Evolutionary conservation across 768 basidiomycete genomes (phyloP), one percentile per base, ranked within the genome.

Genomic region (Ephemerocybe angulata): DNA sequence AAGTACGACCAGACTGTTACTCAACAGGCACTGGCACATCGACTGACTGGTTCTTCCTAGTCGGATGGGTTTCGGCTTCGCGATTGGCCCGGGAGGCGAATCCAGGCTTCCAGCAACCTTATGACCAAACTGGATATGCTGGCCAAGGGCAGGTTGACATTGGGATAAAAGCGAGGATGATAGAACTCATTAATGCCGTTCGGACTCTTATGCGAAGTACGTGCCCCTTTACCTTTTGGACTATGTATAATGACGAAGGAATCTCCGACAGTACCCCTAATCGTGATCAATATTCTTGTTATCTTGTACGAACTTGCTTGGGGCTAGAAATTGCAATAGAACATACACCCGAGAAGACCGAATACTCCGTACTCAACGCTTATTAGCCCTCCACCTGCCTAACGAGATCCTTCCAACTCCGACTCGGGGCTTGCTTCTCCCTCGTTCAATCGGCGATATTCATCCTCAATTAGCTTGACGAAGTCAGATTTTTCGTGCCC

Each of bases 131-230:
- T 53, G 81, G 81, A 31, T 85, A 82, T 61, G 79, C 81, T 29
- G 72, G 64, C 33, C 78, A 74, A 53, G 79, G 77, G 55, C n/a
- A n/a, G n/a, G n/a, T n/a, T n/a, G 87, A 93, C 22, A 75, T 83
- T 43, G 80, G 89, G 19, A 72, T 98, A 58, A 98, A 98, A 74
- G 82, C 83, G 58, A 83, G 91, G 64, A 70, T 98, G 57, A 84
- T 98, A 67, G 90, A 91, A 74, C 83, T 99, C 63, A 97, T 98
- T 59, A 84, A 89, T 62, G 96, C 96, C 33, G 93, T 98, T 57
- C 80, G 96, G 72, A 98, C 96, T 43, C 79, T 99, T 63, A 92
- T 98, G 91, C 85, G 96, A 70, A 93, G 96, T 99, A 69, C 77
- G 95, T 85, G 38, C 51, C 35, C 33, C 33, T 50, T 12, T 52